Evolutionary conservation across 768 basidiomycete species (phyloP).

Genomic region (Agrocybe praecox): DNA sequence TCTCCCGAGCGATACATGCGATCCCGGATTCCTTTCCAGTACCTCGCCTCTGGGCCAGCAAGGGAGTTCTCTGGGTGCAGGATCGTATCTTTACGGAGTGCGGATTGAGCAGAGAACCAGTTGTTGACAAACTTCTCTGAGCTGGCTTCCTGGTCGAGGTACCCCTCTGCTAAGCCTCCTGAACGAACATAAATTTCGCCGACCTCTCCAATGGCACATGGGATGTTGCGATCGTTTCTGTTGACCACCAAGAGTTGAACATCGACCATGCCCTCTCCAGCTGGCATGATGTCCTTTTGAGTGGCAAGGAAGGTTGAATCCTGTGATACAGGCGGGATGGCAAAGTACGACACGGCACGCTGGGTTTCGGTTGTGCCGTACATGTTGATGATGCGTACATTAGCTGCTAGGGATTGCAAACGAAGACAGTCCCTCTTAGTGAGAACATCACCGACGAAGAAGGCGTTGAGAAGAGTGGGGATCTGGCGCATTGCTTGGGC

Average conservation of each 20-base stretch:
- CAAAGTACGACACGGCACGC: conserved; percentile 96
- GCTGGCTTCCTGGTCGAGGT: conserved; percentile 81
- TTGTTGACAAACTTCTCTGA: conserved; percentile 92
- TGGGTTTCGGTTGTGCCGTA: conserved; percentile 99
- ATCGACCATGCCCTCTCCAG: conserved; percentile 96
- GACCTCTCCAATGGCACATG: conserved; percentile 94
- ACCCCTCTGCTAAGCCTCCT: conserved; percentile 94
- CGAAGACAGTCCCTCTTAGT: conserved; percentile 98
- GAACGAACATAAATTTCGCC: conserved; percentile 99
- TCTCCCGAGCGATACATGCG: conserved; percentile 98
- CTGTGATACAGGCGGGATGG: conserved; percentile 79
- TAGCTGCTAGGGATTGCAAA: conserved; percentile 88
- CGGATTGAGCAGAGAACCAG: conserved; percentile 71
- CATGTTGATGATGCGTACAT: conserved; percentile 98
- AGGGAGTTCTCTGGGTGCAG: conserved; percentile 54
- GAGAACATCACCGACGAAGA: conserved; percentile 99
- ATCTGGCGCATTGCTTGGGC: conserved; percentile 80
- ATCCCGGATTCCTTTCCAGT: conserved; percentile 96
- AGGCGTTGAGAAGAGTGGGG: conserved; percentile 84
- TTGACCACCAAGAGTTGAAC: conserved; percentile 98
- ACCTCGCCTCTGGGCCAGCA: conserved; percentile 70
- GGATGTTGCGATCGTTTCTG: conserved; percentile 77
- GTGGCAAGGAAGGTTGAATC: conserved; percentile 91
- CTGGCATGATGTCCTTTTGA: conserved; percentile 98
- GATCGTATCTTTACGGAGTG: conserved; percentile 71